These are phyloP conservation scores for Hyaloperonospora arabidopsidis DNA, from an alignment of 352 stramenopile species.

Conservation along the genomic window DNA sequence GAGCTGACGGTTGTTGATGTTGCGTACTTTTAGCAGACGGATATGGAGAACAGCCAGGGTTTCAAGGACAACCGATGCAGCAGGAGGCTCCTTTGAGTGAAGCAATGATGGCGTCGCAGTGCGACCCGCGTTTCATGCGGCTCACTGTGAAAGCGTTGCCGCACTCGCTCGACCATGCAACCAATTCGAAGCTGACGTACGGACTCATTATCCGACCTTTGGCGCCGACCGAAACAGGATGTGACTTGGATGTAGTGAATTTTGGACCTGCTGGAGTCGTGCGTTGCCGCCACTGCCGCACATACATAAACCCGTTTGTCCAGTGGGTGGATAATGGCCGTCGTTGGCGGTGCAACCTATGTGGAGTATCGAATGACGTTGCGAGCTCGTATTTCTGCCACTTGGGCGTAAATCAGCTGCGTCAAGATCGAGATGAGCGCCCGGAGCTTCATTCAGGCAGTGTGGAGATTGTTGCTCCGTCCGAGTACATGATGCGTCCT, in stretches of 20 bases:
- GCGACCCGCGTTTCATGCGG: constrained; percentile 77
- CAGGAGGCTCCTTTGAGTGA: constrained; percentile 51
- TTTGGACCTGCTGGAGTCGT: constrained; percentile 78
- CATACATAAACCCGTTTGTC: constrained; percentile 87
- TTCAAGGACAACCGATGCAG: constrained; percentile 39
- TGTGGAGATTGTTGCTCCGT: constrained; percentile 81
- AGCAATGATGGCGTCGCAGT: constrained; percentile 67
- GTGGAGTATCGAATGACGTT: constrained; percentile 84
- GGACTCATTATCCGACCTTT: constrained; percentile 80
- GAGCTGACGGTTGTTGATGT: constrained; percentile 3
- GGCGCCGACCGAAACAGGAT: constrained; percentile 52
- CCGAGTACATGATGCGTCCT: constrained; percentile 88
- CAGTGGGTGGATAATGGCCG: constrained; percentile 86
- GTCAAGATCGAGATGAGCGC: constrained; percentile 89
- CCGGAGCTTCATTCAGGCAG: constrained; percentile 69
- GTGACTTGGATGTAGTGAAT: constrained; percentile 81
- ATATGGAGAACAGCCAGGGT: constrained; percentile 41
- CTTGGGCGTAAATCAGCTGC: constrained; percentile 90
- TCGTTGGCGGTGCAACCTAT: constrained; percentile 85
- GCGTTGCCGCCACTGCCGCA: constrained; percentile 83
- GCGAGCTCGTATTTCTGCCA: constrained; percentile 97
- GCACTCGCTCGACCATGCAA: constrained; percentile 76
- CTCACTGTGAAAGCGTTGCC: constrained; percentile 65
- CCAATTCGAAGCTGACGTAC: constrained; percentile 79
- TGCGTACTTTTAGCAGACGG: constrained; percentile 29